Percentiles rank a stretch among this genome's conserved stretches.
Evolutionary conservation across 768 basidiomycete genomes (phyloP).

Genomic region (Boletus sensibilis): DNA sequence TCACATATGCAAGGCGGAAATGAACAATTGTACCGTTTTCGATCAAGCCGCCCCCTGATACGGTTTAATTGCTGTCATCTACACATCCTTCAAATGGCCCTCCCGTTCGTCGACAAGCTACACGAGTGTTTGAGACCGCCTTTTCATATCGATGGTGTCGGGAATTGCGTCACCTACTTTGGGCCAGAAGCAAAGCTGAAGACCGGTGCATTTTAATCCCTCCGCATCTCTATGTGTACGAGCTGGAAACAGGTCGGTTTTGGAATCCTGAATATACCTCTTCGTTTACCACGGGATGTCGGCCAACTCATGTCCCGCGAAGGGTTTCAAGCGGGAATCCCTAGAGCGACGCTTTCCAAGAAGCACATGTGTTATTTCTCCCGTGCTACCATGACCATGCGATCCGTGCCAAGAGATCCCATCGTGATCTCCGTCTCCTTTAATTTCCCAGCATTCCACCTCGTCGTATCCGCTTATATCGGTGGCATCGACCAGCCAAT

Average conservation of each 20-base stretch:
- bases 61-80: not conserved
- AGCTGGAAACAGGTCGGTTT: not conserved
- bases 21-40: not conserved
- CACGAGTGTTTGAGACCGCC: not conserved
- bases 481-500: not conserved
- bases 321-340: conserved; percentile 3
- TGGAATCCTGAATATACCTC: not conserved
- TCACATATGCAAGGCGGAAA: not conserved
- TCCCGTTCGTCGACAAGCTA: not conserved
- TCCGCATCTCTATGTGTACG: not conserved
- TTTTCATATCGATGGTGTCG: not conserved
- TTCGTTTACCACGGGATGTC: not conserved
- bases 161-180: not conserved
- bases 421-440: not conserved
- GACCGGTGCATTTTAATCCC: not conserved
- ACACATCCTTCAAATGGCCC: not conserved
- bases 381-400: not conserved
- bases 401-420: conserved; percentile 1
- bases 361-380: not conserved
- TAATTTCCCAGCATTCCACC: not conserved
- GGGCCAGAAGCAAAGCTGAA: not conserved
- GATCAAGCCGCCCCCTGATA: not conserved
- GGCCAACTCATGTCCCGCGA: not conserved
- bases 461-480: not conserved
- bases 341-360: not conserved